Conservation (phyloP, 345 rosid genomes). For the Excoecaria agallocha region DNA sequence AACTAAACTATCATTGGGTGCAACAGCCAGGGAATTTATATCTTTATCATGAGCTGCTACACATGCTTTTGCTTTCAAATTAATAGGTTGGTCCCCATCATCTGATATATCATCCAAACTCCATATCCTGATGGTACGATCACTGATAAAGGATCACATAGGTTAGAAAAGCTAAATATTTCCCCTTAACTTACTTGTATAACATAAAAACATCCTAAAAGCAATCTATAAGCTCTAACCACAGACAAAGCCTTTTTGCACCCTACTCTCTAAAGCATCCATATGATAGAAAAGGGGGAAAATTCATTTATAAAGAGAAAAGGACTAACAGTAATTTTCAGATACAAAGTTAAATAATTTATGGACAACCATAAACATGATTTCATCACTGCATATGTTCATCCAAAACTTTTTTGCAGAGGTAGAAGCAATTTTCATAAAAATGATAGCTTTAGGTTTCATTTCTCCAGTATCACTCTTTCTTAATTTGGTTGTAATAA, state of each 20-base stretch:
- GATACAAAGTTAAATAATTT: not conserved
- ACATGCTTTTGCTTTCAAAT: conserved; percentile 82
- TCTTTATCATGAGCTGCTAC: conserved; percentile 93
- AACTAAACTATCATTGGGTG: too few species aligned
- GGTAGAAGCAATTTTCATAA: not conserved
- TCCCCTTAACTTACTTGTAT: not conserved
- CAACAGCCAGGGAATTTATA: too few species aligned
- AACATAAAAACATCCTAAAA: not conserved
- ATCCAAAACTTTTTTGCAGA: not conserved
- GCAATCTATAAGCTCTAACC: not conserved
- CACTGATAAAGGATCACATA: conserved; percentile 44
- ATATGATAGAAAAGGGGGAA: not conserved
- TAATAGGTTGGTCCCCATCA: conserved; percentile 49
- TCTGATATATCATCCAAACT: conserved; percentile 65
- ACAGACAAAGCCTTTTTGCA: not conserved
- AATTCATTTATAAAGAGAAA: not conserved
- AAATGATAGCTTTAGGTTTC: not conserved
- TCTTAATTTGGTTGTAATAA: not conserved
- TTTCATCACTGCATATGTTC: not conserved
- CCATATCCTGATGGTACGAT: conserved; percentile 96
- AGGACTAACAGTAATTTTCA: not conserved
- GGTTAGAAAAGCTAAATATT: not conserved
- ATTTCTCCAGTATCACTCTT: not conserved
- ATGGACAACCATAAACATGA: too few species aligned
- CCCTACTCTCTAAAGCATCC: not conserved